A percentile compares a stretch with the other conserved stretches of the same genome.
Conservation (phyloP, 495 filamentous ascomycete genomes). For the Aspergillus baeticus region DNA sequence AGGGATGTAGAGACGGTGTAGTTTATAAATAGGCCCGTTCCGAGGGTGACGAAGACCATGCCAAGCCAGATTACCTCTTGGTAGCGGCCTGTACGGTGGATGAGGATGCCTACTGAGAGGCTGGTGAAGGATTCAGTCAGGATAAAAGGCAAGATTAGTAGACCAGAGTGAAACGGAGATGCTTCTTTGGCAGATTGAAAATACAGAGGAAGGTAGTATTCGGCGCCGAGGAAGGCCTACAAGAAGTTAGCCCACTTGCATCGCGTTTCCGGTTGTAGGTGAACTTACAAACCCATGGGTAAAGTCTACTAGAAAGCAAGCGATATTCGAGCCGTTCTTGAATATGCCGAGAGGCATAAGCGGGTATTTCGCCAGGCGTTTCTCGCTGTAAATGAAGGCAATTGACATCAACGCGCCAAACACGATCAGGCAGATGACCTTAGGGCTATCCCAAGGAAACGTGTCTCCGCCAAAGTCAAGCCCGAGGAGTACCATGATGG, state of each 20-base stretch:
- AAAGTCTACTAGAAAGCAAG: constrained; percentile 53
- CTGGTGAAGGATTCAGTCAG: constrained; percentile 49
- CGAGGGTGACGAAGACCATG: constrained; percentile 42
- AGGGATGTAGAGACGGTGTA: constrained; percentile 38
- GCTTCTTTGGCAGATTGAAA: constrained; percentile 53
- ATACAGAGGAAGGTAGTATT: constrained; percentile 60
- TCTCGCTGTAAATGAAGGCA: constrained; percentile 70
- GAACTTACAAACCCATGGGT: constrained; percentile 50
- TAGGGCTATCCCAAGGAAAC: constrained; percentile 70
- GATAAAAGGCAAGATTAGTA: constrained; percentile 52
- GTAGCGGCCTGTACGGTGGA: constrained; percentile 62
- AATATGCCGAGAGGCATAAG: constrained; percentile 76
- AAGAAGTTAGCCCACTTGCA: not conserved
- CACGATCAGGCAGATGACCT: constrained; percentile 73
- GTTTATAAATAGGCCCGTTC: constrained; percentile 53
- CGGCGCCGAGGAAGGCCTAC: constrained; percentile 49
- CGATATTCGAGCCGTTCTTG: constrained; percentile 54
- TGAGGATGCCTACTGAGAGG: constrained; percentile 50
- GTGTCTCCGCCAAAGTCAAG: constrained; percentile 74
- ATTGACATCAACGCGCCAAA: constrained; percentile 63
- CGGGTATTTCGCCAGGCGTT: constrained; percentile 68
- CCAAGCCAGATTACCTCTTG: constrained; percentile 55
- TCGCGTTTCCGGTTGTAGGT: not conserved
- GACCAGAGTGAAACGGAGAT: constrained; percentile 51
- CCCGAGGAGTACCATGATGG: constrained; percentile 74